Evolutionary conservation across 495 filamentous ascomycete species (phyloP).

Genomic region (Cryomyces minteri): DNA sequence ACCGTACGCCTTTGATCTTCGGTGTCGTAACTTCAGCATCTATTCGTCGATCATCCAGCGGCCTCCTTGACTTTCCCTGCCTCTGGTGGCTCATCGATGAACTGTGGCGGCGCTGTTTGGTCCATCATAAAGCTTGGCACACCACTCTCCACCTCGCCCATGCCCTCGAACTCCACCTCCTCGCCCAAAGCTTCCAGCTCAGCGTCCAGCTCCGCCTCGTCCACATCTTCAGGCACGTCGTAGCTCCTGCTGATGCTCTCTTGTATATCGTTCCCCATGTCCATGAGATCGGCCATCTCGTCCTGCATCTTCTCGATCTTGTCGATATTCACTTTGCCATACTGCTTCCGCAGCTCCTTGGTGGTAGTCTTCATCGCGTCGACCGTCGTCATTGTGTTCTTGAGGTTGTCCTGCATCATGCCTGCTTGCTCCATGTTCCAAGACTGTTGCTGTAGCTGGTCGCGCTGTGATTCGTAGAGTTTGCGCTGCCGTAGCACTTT

Average conservation of each 20-base stretch:
- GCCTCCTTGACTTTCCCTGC: conserved; percentile 63
- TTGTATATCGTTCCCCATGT: conserved; percentile 96
- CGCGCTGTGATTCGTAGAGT: conserved; percentile 84
- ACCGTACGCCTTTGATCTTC: too few relatives aligned
- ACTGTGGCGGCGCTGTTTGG: conserved; percentile 59
- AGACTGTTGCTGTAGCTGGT: conserved; percentile 83
- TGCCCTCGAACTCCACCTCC: conserved; percentile 56
- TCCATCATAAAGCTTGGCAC: conserved; percentile 81
- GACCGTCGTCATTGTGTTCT: conserved; percentile 96
- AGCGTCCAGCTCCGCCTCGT: conserved; percentile 93
- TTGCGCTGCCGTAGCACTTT: conserved; percentile 90
- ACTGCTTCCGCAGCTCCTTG: conserved; percentile 84
- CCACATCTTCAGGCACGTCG: conserved; percentile 91
- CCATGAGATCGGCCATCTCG: conserved; percentile 97
- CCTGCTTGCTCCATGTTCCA: conserved; percentile 99
- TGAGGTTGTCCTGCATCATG: conserved; percentile 98
- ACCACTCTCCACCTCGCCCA: conserved; percentile 34
- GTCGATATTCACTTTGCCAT: conserved; percentile 92
- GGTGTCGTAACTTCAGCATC: too few relatives aligned
- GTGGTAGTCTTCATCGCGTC: conserved; percentile 95
- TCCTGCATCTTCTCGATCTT: conserved; percentile 97
- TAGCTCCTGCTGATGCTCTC: conserved; percentile 88
- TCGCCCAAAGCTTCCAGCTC: conserved; percentile 85
- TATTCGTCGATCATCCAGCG: conserved; percentile 28
- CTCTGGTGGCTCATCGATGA: conserved; percentile 50